Conservation (phyloP, 371 early-diverging fungal species). For the Zychaea mexicana region DNA sequence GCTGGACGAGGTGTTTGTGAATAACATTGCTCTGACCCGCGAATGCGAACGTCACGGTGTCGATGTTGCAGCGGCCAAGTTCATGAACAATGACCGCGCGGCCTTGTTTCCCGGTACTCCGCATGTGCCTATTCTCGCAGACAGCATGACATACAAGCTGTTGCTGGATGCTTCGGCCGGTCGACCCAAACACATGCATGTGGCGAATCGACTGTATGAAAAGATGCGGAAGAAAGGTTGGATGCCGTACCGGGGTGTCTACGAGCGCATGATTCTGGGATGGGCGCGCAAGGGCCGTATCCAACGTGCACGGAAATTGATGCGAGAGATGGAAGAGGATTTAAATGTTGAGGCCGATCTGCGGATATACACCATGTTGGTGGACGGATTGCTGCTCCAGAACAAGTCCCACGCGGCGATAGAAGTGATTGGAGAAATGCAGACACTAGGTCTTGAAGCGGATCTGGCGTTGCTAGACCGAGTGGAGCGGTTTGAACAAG, state of each 20-base stretch:
- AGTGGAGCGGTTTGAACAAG: background rate
- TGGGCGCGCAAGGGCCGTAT: constrained; percentile 30
- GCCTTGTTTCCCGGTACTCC: constrained; percentile 10
- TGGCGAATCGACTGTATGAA: constrained; percentile 26
- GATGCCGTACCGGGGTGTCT: constrained; percentile 19
- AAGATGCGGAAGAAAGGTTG: constrained; percentile 32
- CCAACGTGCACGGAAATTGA: constrained; percentile 25
- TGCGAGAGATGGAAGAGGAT: constrained; percentile 29
- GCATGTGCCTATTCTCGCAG: constrained; percentile 14
- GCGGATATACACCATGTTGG: constrained; percentile 28
- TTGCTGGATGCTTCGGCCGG: constrained; percentile 24
- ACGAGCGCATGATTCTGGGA: constrained; percentile 26
- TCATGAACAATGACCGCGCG: constrained; percentile 26
- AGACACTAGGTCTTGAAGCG: background rate
- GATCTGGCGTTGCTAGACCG: background rate
- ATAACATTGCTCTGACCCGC: constrained; percentile 35
- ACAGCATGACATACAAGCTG: constrained; percentile 37
- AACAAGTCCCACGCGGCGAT: constrained; percentile 19
- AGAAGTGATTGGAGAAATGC: constrained; percentile 18
- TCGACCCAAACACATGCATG: constrained; percentile 5
- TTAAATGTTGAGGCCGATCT: constrained; percentile 19
- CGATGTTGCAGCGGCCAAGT: constrained; percentile 7
- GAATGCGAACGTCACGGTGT: constrained; percentile 12
- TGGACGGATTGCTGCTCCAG: constrained; percentile 24
- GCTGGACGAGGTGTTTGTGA: constrained; percentile 33